Conservation (phyloP, 2,329 filamentous ascomycete species). For the Aureobasidium leucospermi region DNA sequence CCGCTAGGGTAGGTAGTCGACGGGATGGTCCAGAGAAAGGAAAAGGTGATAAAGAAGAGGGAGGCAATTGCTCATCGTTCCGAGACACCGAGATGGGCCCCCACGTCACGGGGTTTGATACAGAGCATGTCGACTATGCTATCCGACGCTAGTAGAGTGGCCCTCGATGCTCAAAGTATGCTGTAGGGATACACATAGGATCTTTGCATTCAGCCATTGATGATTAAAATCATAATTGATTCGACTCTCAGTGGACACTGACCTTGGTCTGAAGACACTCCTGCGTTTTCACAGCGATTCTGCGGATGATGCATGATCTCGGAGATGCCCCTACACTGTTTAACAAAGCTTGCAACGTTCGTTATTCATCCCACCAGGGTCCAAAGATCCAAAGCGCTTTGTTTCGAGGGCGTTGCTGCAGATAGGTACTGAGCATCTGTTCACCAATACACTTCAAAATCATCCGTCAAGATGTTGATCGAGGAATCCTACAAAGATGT, state of each 20-base stretch:
- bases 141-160: neutral
- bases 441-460: neutral
- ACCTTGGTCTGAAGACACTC: too few relatives aligned
- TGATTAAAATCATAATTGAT: too few relatives aligned
- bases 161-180: too few relatives aligned
- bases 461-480: constrained; percentile 46
- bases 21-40: constrained; percentile 13
- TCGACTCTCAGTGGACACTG: too few relatives aligned
- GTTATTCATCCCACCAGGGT: neutral
- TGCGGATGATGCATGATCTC: too few relatives aligned
- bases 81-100: constrained; percentile 9
- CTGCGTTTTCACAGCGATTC: too few relatives aligned
- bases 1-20: constrained; percentile 16
- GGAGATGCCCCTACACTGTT: too few relatives aligned
- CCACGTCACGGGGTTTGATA: neutral
- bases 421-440: neutral
- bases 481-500: constrained; percentile 54
- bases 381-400: neutral
- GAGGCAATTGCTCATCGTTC: constrained; percentile 12
- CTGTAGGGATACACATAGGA: too few relatives aligned
- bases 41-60: constrained; percentile 5
- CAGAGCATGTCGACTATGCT: neutral
- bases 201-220: too few relatives aligned
- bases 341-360: neutral
- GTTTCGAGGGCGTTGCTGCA: neutral